Evolutionary conservation across 2,329 filamentous ascomycete genomes (phyloP).

Genomic region (Diaporthe australafricana): DNA sequence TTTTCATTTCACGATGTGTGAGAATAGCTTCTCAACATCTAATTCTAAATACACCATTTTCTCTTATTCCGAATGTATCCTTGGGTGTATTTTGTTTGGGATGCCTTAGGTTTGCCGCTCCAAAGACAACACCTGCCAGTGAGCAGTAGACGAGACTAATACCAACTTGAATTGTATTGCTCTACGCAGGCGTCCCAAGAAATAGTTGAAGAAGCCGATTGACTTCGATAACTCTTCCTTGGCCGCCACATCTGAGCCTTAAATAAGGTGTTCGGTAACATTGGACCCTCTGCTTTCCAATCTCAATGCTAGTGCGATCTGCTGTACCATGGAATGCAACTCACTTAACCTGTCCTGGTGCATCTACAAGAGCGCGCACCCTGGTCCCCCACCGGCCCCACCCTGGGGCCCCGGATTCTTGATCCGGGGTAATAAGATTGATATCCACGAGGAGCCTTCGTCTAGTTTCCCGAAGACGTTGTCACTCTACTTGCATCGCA

Average conservation of each 20-base stretch:
- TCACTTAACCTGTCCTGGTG: neutral
- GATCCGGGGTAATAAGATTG: constrained; percentile 22
- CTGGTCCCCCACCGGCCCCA: constrained; percentile 24
- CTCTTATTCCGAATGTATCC: neutral
- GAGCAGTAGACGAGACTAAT: too few species aligned
- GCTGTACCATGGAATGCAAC: constrained; percentile 6
- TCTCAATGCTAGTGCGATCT: constrained; percentile 6
- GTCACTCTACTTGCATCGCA: neutral
- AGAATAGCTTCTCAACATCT: neutral
- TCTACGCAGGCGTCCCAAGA: neutral
- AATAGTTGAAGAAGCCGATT: neutral
- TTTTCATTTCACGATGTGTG: neutral
- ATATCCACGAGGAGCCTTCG: constrained; percentile 5
- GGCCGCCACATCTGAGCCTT: neutral
- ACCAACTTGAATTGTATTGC: neutral
- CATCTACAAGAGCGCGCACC: constrained; percentile 8
- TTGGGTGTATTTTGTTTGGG: too few species aligned
- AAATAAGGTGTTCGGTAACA: neutral
- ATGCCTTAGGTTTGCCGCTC: too few species aligned
- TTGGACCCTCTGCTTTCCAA: neutral
- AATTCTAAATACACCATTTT: neutral
- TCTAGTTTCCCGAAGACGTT: neutral
- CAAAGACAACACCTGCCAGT: too few species aligned
- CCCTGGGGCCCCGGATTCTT: constrained; percentile 9
- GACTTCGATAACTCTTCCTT: neutral